These are phyloP conservation scores for Letharia lupina DNA, from an alignment of 495 filamentous ascomycete species.

Conservation along the genomic window DNA sequence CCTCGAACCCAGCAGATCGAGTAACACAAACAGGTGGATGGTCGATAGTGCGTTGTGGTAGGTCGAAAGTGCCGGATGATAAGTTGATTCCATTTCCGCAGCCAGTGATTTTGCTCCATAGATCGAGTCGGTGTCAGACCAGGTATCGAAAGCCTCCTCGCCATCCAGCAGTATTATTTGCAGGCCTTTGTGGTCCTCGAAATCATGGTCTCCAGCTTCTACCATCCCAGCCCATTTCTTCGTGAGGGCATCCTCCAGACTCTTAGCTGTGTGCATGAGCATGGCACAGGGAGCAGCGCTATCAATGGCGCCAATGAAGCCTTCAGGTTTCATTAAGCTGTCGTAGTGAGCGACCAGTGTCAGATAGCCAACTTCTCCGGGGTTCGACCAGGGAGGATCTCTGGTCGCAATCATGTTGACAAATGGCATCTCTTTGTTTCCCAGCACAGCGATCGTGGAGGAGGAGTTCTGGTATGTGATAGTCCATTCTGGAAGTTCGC, in stretches of 20 bases:
- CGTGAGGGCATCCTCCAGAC: conserved; percentile 67
- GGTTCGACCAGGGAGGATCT: conserved; percentile 71
- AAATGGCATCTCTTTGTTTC: conserved; percentile 66
- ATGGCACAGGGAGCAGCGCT: conserved; percentile 91
- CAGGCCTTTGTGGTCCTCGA: conserved; percentile 70
- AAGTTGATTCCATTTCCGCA: conserved; percentile 58
- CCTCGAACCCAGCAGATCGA: conserved; percentile 74
- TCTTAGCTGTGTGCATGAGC: conserved; percentile 75
- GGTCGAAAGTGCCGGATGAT: conserved; percentile 60
- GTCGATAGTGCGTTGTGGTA: conserved; percentile 64
- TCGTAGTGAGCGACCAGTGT: conserved; percentile 95
- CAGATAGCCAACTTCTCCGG: conserved; percentile 68
- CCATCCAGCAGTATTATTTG: conserved; percentile 90
- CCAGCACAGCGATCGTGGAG: conserved; percentile 64
- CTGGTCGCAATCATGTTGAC: conserved; percentile 78
- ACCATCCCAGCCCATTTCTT: conserved; percentile 71
- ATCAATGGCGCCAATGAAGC: conserved; percentile 90
- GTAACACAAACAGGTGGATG: conserved; percentile 84
- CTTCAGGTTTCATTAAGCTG: conserved; percentile 67
- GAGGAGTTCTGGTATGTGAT: conserved; percentile 82
- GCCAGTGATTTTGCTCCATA: conserved; percentile 82
- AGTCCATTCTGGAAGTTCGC: conserved; percentile 66
- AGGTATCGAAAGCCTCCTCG: conserved; percentile 79
- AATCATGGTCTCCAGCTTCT: conserved; percentile 37
- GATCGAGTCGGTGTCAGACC: conserved; percentile 72